Evolutionary conservation across 768 basidiomycete genomes (phyloP).

Genomic region (Boletellus sp.): DNA sequence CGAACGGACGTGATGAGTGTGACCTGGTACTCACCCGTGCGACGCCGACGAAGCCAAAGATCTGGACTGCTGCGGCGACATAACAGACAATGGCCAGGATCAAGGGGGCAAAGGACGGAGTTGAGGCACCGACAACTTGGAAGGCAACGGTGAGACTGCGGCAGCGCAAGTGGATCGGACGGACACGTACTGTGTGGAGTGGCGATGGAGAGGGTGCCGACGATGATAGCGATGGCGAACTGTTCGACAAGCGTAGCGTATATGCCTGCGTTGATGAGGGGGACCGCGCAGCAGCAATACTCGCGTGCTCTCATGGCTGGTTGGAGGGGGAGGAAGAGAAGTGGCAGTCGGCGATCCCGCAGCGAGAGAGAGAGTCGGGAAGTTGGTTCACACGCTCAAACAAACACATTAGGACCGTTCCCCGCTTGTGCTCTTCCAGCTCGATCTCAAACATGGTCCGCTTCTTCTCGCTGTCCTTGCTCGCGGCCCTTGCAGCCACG

Average conservation of each 20-base stretch:
- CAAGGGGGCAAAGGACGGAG: slow-evolving; percentile 71
- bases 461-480: slow-evolving; percentile 23
- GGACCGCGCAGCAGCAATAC: slow-evolving; percentile 93
- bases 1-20: not conserved
- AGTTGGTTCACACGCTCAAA: slow-evolving; percentile 21
- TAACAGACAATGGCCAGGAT: slow-evolving; percentile 78
- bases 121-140: slow-evolving; percentile 81
- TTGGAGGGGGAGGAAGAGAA: not conserved
- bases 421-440: slow-evolving; percentile 17
- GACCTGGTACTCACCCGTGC: slow-evolving; percentile 47
- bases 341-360: not conserved
- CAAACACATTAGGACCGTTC: slow-evolving; percentile 14
- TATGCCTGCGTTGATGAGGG: slow-evolving; percentile 85
- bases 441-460: slow-evolving; percentile 28
- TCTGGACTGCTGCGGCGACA: slow-evolving; percentile 68
- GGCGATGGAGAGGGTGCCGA: slow-evolving; percentile 70
- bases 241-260: slow-evolving; percentile 80
- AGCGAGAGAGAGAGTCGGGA: slow-evolving; percentile 3
- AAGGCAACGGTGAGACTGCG: slow-evolving; percentile 10
- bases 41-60: slow-evolving; percentile 85
- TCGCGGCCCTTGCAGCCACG: slow-evolving; percentile 25
- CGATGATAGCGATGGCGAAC: slow-evolving; percentile 57
- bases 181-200: slow-evolving; percentile 70
- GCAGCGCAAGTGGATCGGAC: not conserved
- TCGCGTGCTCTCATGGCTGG: slow-evolving; percentile 67